Evolutionary conservation across 1,284 basidiomycete species (phyloP), one percentile per base, ranked within the genome.

Genomic region (Cryptococcus hybrid): DNA sequence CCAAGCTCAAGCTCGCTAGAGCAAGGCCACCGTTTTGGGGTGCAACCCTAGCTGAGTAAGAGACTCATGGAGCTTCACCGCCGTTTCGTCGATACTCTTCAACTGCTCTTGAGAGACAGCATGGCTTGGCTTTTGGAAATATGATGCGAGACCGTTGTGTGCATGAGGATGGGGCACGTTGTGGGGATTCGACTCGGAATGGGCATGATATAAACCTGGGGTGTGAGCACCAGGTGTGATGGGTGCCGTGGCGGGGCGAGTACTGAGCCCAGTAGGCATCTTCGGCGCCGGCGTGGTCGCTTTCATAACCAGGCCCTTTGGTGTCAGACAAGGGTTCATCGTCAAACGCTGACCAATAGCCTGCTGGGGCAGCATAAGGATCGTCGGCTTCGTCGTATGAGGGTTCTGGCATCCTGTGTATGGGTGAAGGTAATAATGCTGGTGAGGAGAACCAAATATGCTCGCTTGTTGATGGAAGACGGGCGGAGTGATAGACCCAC

Each of bases 231-330:
- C 48, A 13, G 62, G 59, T 7, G 59, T 63, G 15, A 57, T 47
- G 12, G 56, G 55, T 37, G 61, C 58, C 4, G 59, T 59, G 11
- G 53, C 47, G n/a, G 57, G 54, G 37, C 62, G 57, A n/a, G 49
- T 75, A 75, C 47, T 62, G 61, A 12, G 73, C 69, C 73, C 73
- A 75, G 59, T 75, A 75, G 18, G 63, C 67, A 49, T 67, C 67
- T 58, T 73, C 73, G 46, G 62, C 58, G 35, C 63, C 57, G 12
- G 54, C 61, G 36, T 58, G 52, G 34, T 59, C 37, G 45, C 44
- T 12, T n/a, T 47, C 46, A 8, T 24, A 11, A 47, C 11, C 11
- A 38, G 18, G 12, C n/a, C 18, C 8, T 8, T 42, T 9, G 9
- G 12, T 50, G n/a, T 34, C n/a, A 38, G 24, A n/a, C 18, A 46